phyloP scores from a whole-genome alignment of 1,284 basidiomycete species.

The Taiwanofungus camphoratus region DNA sequence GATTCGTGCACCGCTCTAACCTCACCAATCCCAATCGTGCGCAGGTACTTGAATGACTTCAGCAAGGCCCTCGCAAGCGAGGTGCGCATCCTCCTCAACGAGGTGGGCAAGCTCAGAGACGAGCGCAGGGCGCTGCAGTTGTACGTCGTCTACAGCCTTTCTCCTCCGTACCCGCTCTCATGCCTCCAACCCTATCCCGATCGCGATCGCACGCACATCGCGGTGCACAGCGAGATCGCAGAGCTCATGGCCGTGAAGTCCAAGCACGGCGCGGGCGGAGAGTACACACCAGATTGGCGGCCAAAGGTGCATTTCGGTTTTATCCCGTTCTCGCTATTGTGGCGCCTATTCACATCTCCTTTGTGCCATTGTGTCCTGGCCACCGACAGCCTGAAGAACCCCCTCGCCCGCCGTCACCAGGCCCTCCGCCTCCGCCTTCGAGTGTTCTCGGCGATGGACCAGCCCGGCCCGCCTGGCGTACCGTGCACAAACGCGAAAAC shows the following conservation, averaged over 20 bases:
- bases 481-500: constrained; percentile 56
- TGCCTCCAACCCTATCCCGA: not conserved
- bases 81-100: constrained; percentile 42
- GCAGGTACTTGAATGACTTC: constrained; percentile 63
- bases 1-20: not conserved
- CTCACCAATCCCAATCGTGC: not conserved
- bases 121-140: constrained; percentile 65
- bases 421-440: constrained; percentile 25
- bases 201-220: constrained; percentile 2
- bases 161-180: not conserved
- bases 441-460: constrained; percentile 35
- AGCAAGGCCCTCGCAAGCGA: constrained; percentile 34
- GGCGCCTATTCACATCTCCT: not conserved
- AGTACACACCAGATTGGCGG: constrained; percentile 62
- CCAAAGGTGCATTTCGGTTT: constrained; percentile 37
- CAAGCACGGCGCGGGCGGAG: constrained; percentile 65
- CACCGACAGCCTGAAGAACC: constrained; percentile 15
- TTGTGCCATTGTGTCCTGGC: constrained; percentile 1
- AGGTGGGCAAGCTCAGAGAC: constrained; percentile 71
- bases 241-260: constrained; percentile 72
- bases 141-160: constrained; percentile 49
- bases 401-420: constrained; percentile 15
- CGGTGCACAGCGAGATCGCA: constrained; percentile 56
- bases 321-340: not conserved
- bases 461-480: constrained; percentile 65